A percentile compares a stretch with the other conserved stretches of the same genome.
These are phyloP conservation scores for Lentinula novae-zelandiae DNA, from an alignment of 1,284 basidiomycete genomes.

Conservation along the genomic window DNA sequence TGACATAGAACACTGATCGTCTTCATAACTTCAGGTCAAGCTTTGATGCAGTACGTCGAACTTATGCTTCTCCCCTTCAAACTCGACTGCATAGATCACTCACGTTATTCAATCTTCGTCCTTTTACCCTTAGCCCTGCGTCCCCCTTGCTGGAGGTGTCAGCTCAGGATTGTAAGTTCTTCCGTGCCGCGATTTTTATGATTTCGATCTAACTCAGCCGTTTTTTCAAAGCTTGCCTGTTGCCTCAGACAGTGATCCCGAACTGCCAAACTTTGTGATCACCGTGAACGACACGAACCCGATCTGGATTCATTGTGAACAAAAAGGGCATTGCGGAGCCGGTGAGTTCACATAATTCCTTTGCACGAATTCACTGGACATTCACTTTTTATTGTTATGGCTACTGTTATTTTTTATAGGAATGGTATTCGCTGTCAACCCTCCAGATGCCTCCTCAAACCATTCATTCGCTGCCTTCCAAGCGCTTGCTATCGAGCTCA, in stretches of 20 bases:
- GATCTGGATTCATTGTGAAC: conserved; percentile 39
- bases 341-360: conserved; percentile 17
- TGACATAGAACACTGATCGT: background rate
- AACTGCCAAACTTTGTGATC: conserved; percentile 17
- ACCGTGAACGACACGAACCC: conserved; percentile 29
- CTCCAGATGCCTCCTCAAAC: conserved; percentile 34
- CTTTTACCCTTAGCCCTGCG: conserved; percentile 33
- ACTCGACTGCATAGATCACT: conserved; percentile 23
- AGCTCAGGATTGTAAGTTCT: conserved; percentile 39
- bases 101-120: conserved; percentile 23
- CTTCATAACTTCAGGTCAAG: conserved; percentile 5
- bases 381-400: background rate
- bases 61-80: background rate
- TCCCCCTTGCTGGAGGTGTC: conserved; percentile 39
- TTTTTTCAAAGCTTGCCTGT: conserved; percentile 1
- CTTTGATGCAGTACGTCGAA: conserved; percentile 12
- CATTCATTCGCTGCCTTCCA: conserved; percentile 45
- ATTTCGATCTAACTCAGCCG: background rate
- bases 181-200: conserved; percentile 15
- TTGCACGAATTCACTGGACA: background rate
- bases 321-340: conserved; percentile 19
- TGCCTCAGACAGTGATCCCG: background rate
- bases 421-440: conserved; percentile 56
- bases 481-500: conserved; percentile 31
- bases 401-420: conserved; percentile 22